Evolutionary conservation across 139 green algal species (phyloP), one percentile per base, ranked within the genome.

Genomic region (Tetradesmus lagerheimii): DNA sequence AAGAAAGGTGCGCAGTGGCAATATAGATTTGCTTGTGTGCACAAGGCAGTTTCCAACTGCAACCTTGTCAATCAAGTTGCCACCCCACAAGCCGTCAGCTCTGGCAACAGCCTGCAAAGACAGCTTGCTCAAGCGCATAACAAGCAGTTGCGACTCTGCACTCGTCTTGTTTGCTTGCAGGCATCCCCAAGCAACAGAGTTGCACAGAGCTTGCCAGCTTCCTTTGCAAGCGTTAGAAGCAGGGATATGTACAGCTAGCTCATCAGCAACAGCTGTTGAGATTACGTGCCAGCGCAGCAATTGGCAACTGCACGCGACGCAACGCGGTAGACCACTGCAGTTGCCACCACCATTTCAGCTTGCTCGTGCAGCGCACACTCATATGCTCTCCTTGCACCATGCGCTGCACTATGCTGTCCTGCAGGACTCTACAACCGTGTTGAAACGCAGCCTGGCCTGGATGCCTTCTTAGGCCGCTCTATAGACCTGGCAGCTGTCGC

Each of bases 381-480:
- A 4, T 0, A 5, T 4, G 14, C 64, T 57, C 18, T 53, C 85
- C 8, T 29, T 77, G 20, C 34, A 37, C 4, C 20, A 16, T 16
- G 3, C 2, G 0, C 67, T 35, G n/a, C 14, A 38, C n/a, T 16
- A 12, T 38, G 67, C 67, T 35, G 4, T 37, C 1, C 74, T 78
- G 57, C 79, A 91, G 95, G 29, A 90, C 94, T 86, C 12, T 99
- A 98, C 89, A 90, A 98, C 80, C 93, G 97, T 0, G 96, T 99
- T 81, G 97, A 99, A 89, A 99, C 97, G 4, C 92, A 97, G 85
- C 96, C 96, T 6, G 97, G 97, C 9, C 88, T 99, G 50, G 96
- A 98, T 62, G 81, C 76, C 1, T 98, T 96, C 35, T 74, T 89
- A 12, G 88, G 77, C 14, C 86, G 95, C 67, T 35, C 89, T 0